These are phyloP conservation scores for Gentiana macrophylla DNA, from an alignment of 257 asterid species.

Conservation along the genomic window DNA sequence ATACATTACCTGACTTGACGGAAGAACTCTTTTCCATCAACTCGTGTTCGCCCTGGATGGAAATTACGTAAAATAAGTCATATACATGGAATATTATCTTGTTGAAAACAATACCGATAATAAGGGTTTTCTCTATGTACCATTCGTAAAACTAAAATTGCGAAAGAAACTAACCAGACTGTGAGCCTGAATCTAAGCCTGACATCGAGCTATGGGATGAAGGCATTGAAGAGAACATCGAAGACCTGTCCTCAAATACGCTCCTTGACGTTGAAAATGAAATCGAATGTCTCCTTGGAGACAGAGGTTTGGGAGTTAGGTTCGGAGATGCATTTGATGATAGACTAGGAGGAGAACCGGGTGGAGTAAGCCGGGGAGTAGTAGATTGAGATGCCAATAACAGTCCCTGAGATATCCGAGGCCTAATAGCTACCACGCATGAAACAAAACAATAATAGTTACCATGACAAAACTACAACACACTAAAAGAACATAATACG, in stretches of 20 bases:
- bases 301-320: constrained; percentile 59
- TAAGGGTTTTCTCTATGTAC: background rate
- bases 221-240: constrained; percentile 35
- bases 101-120: background rate
- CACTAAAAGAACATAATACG: too few relatives aligned
- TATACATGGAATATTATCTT: background rate
- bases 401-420: constrained; percentile 49
- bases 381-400: constrained; percentile 68
- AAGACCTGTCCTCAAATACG: constrained; percentile 59
- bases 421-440: constrained; percentile 26
- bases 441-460: background rate
- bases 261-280: constrained; percentile 65
- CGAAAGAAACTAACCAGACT: constrained; percentile 42
- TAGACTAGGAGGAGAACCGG: constrained; percentile 73
- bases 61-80: constrained; percentile 1
- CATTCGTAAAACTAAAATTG: background rate
- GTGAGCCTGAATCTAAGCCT: constrained; percentile 65
- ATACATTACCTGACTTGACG: constrained; percentile 82
- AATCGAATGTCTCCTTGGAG: constrained; percentile 77
- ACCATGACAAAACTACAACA: too few relatives aligned
- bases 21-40: constrained; percentile 95
- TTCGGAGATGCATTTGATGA: constrained; percentile 82
- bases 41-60: constrained; percentile 65
- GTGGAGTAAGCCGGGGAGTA: constrained; percentile 85
- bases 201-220: constrained; percentile 59